Evolutionary conservation across 371 early-diverging fungal genomes (phyloP), one percentile per base, ranked within the genome.

Genomic region (Dentiscutata heterogama): DNA sequence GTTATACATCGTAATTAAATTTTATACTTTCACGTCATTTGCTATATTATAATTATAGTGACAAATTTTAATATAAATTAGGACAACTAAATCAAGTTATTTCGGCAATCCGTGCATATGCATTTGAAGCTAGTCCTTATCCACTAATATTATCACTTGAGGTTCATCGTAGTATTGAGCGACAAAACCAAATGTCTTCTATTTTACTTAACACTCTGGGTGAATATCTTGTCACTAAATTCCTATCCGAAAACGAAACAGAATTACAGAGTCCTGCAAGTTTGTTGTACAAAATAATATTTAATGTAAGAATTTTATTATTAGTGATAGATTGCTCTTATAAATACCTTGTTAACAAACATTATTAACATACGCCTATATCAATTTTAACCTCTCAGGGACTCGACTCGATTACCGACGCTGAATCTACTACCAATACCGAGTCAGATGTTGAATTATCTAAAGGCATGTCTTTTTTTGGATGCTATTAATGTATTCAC

Each of bases 61-160:
- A 64, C 3, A 29, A 42, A 16, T 63, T 46, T 81, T 51, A 14
- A 20, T 11, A 58, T 3, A 5, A 35, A 84, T 31, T 84, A 90
- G 93, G 31, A 95, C 95, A 6, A 87, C 89, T 13, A 90, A 91
- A 77, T 83, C 90, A 88, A n/a, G 94, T 91, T 6, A 88, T 96
- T 39, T 90, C 91, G 65, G 94, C 93, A 6, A 94, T 97, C 29
- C 86, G 87, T 35, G 91, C 91, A 72, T 94, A 96, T 83, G 97
- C 95, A 7, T 97, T 97, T 85, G 91, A 89, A 13, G 89, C 89
- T 8, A 92, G 94, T 7, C 89, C 92, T 16, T 95, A 93, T 64
- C 97, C 97, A 3, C 85, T 96, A 25, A 94, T 95, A 78, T 82
- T 97, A 73, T 95, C 95, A 14, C 84, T 97, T 2, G 97, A 97